These are phyloP conservation scores for Vaucheria bursata DNA, from an alignment of 352 stramenopile genomes.

Conservation along the genomic window DNA sequence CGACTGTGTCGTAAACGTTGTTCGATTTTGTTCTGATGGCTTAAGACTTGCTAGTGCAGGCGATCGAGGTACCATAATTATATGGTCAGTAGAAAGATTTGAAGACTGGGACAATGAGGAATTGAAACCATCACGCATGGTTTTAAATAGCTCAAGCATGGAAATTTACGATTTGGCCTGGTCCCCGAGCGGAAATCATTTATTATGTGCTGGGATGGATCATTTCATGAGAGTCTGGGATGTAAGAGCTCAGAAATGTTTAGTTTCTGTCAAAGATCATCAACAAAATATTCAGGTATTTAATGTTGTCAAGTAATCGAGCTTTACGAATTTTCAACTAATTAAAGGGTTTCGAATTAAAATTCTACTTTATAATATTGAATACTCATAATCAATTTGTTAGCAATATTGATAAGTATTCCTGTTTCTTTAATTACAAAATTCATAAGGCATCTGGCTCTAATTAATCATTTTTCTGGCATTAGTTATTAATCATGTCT, in stretches of 20 bases:
- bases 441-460: no score
- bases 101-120: conserved; percentile 19
- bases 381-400: no score
- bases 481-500: no score
- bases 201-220: conserved; percentile 73
- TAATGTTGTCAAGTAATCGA: neutral
- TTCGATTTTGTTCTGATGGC: conserved; percentile 76
- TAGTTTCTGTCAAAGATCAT: conserved; percentile 32
- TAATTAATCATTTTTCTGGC: no score
- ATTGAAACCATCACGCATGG: conserved; percentile 34
- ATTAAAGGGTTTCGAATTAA: no score
- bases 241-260: conserved; percentile 62
- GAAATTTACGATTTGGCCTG: conserved; percentile 80
- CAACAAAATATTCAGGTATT: conserved; percentile 36
- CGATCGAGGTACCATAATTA: conserved; percentile 74
- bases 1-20: conserved; percentile 74
- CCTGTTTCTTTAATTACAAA: no score
- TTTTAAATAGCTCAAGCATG: conserved; percentile 19
- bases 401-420: no score
- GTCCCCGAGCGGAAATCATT: conserved; percentile 60
- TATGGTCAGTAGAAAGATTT: conserved; percentile 46
- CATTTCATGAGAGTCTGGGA: conserved; percentile 75
- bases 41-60: conserved; percentile 70
- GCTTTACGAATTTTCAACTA: no score
- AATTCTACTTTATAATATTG: no score